Conservation (phyloP, 768 basidiomycete species). For the Scleroderma bovista region DNA sequence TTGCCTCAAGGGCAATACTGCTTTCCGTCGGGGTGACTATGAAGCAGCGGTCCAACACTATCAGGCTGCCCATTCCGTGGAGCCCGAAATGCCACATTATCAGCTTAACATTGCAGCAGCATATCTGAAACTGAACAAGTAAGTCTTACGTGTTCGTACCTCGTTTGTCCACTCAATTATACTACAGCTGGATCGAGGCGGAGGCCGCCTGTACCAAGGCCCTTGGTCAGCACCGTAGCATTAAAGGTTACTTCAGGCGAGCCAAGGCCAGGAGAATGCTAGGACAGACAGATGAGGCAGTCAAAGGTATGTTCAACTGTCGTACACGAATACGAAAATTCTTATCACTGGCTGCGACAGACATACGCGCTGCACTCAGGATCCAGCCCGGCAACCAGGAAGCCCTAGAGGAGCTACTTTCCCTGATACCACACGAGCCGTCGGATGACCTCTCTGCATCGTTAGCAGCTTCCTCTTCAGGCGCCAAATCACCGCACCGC, state of each 20-base stretch:
- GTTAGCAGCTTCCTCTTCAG: conserved; percentile 16
- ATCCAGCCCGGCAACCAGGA: conserved; percentile 63
- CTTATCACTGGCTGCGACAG: conserved; percentile 26
- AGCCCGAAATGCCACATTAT: conserved; percentile 71
- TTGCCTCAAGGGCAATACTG: conserved; percentile 52
- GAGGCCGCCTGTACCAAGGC: conserved; percentile 66
- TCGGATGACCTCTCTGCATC: conserved; percentile 23
- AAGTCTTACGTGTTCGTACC: conserved; percentile 21
- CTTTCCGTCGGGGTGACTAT: conserved; percentile 61
- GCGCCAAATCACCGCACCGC: conserved; percentile 3
- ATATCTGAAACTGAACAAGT: conserved; percentile 66
- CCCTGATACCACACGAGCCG: conserved; percentile 27
- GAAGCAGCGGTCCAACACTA: conserved; percentile 52
- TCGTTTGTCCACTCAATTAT: conserved; percentile 12
- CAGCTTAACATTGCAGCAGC: conserved; percentile 75
- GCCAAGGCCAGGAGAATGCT: conserved; percentile 63
- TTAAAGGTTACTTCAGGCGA: conserved; percentile 66
- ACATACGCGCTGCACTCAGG: conserved; percentile 54
- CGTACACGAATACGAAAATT: no score
- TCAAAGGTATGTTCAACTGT: conserved; percentile 40
- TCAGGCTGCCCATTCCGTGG: conserved; percentile 53
- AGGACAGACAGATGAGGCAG: conserved; percentile 49
- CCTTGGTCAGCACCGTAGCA: conserved; percentile 57
- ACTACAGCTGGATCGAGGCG: conserved; percentile 61
- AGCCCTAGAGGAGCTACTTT: conserved; percentile 50